These are phyloP conservation scores for Porcisia deanei DNA, from an alignment of 208 protist species.

Conservation along the genomic window DNA sequence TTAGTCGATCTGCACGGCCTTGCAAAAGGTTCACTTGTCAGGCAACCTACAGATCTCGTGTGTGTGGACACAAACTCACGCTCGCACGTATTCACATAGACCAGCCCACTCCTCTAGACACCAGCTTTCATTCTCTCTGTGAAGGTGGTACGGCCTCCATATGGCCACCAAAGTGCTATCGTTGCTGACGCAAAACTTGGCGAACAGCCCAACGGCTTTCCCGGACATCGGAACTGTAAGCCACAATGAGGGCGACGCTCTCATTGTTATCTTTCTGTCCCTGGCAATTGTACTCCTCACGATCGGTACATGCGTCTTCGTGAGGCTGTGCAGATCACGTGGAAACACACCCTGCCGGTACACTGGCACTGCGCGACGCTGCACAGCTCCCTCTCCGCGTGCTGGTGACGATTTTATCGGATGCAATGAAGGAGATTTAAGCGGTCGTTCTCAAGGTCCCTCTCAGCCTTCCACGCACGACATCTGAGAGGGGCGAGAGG, in stretches of 20 bases:
- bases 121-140: background rate
- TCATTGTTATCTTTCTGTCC: slow-evolving; percentile 36
- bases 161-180: background rate
- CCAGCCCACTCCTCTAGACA: background rate
- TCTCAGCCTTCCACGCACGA: background rate
- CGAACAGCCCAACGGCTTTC: background rate
- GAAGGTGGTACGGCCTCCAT: background rate
- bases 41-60: background rate
- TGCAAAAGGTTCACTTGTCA: background rate
- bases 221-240: slow-evolving; percentile 33
- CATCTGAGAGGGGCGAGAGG: background rate
- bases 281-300: slow-evolving; percentile 40
- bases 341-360: slow-evolving; percentile 25
- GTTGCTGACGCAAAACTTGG: background rate
- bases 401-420: background rate
- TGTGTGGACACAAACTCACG: background rate
- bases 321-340: slow-evolving; percentile 26
- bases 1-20: background rate
- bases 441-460: background rate
- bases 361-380: slow-evolving; percentile 24
- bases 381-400: slow-evolving; percentile 1
- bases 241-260: slow-evolving; percentile 32
- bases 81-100: background rate
- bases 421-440: background rate
- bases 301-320: slow-evolving; percentile 25